These are phyloP conservation scores for Lyophyllum decastes DNA, from an alignment of 768 basidiomycete species.

Conservation along the genomic window DNA sequence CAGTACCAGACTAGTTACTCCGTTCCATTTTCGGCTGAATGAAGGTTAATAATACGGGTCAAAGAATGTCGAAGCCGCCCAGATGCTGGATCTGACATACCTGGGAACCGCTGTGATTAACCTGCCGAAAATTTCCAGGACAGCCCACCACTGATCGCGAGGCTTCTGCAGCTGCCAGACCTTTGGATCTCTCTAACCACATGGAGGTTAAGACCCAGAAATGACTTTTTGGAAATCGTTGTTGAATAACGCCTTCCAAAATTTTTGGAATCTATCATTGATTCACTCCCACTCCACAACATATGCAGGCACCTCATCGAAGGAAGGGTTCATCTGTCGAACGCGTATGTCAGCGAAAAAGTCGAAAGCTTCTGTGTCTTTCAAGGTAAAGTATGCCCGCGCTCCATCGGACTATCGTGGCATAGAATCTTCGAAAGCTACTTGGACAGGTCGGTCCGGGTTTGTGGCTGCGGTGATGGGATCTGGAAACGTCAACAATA, in stretches of 20 bases:
- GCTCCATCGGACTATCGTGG: not conserved
- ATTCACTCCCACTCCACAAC: not conserved
- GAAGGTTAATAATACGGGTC: not conserved
- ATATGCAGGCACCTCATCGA: not conserved
- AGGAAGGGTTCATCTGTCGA: not conserved
- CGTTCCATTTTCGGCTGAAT: not conserved
- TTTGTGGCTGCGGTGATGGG: constrained; percentile 3
- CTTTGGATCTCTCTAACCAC: not conserved
- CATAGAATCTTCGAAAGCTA: not conserved
- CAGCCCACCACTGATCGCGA: not conserved
- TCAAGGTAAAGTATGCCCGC: not conserved
- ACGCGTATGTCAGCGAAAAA: not conserved
- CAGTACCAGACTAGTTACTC: not conserved
- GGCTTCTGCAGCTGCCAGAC: not conserved
- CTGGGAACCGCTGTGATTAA: not conserved
- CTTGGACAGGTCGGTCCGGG: not conserved
- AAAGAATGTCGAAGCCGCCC: not conserved
- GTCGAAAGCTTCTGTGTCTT: not conserved
- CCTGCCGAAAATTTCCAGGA: not conserved
- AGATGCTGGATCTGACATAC: not conserved
- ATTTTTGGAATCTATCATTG: not conserved
- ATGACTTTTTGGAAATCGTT: not conserved
- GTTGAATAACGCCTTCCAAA: not conserved
- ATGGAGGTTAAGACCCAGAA: not conserved
- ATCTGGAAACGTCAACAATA: not conserved